phyloP scores from a whole-genome alignment of 306 rosid genomes.

The Corylus avellana region DNA sequence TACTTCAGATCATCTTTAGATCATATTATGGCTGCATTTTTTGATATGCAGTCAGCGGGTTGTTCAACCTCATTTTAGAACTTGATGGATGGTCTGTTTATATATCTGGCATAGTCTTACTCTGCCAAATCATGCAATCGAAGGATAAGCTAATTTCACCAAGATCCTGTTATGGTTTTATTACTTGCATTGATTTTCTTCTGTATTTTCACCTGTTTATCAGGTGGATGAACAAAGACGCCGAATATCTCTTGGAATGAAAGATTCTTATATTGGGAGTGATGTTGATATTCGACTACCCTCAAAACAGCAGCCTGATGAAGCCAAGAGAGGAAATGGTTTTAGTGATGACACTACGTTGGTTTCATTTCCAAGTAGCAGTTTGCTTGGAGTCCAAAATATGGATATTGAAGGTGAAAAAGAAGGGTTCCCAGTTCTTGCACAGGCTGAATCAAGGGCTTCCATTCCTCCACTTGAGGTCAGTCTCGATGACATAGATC shows the following conservation, averaged over 20 bases:
- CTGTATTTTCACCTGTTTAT: slow-evolving; percentile 17
- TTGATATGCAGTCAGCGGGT: background rate
- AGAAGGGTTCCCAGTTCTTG: slow-evolving; percentile 44
- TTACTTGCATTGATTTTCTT: slow-evolving; percentile 20
- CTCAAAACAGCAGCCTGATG: slow-evolving; percentile 46
- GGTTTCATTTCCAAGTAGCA: slow-evolving; percentile 23
- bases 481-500: slow-evolving; percentile 66
- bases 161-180: background rate
- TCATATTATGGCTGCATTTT: background rate
- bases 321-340: slow-evolving; percentile 27
- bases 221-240: slow-evolving; percentile 77
- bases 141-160: background rate
- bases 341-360: slow-evolving; percentile 27
- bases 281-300: slow-evolving; percentile 27
- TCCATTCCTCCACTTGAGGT: slow-evolving; percentile 84
- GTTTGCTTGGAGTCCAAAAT: slow-evolving; percentile 33
- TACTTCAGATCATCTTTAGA: background rate
- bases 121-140: background rate
- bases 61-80: slow-evolving; percentile 6
- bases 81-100: background rate
- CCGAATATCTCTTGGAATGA: slow-evolving; percentile 91
- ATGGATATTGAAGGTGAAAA: slow-evolving; percentile 44
- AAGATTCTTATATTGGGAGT: slow-evolving; percentile 52
- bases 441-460: slow-evolving; percentile 71
- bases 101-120: background rate